These are phyloP conservation scores for Diddensiella santjacobensis DNA, from an alignment of 805 yeast species.

Conservation along the genomic window DNA sequence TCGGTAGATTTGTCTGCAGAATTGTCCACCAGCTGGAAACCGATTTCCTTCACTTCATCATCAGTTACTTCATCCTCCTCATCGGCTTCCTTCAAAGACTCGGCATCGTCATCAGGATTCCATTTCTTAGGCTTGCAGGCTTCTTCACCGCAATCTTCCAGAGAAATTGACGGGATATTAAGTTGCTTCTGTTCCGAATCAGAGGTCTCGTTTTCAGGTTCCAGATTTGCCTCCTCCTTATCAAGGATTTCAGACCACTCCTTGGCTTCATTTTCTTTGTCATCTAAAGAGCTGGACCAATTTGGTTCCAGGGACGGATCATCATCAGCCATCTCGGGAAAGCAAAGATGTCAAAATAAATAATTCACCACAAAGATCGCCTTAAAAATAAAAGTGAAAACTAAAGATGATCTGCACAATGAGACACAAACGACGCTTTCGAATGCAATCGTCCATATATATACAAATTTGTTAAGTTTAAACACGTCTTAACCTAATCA, in stretches of 20 bases:
- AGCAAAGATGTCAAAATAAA: too few species aligned
- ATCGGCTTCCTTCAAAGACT: not conserved
- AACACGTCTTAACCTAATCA: too few species aligned
- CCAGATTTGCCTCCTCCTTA: too few species aligned
- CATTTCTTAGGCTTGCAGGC: too few species aligned
- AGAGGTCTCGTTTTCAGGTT: not conserved
- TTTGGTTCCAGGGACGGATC: not conserved
- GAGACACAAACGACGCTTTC: not conserved
- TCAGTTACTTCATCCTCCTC: not conserved
- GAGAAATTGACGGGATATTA: not conserved
- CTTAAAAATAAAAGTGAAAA: not conserved
- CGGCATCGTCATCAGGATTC: not conserved
- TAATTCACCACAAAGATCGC: too few species aligned
- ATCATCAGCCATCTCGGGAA: not conserved
- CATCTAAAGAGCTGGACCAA: not conserved
- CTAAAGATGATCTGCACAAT: not conserved
- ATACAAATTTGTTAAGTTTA: too few species aligned
- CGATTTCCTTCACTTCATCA: not conserved
- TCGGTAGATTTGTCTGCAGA: slow-evolving; percentile 1
- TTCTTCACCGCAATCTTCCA: too few species aligned
- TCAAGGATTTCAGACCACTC: too few species aligned
- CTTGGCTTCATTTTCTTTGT: not conserved
- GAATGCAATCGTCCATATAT: too few species aligned
- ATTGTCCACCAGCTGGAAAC: not conserved
- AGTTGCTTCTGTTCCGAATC: not conserved